Conservation (phyloP, 305 asterid species). For the Petunia hybrid region DNA sequence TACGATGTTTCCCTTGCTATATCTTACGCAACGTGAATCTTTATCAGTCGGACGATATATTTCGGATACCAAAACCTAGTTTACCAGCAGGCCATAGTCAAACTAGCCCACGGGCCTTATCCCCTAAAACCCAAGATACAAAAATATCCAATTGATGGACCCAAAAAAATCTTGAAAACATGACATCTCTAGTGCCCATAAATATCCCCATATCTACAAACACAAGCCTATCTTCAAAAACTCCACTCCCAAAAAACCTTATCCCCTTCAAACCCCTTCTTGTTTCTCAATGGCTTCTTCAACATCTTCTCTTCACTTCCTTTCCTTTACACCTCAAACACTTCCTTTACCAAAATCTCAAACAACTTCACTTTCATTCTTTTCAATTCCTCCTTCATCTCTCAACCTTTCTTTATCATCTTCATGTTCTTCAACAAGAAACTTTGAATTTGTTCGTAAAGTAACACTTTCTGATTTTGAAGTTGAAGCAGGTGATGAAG, state of each 20-base stretch:
- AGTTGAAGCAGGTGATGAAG: slow-evolving; percentile 46
- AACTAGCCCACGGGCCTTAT: not conserved
- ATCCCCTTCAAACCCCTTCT: slow-evolving; percentile 27
- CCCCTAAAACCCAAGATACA: not conserved
- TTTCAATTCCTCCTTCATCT: slow-evolving; percentile 42
- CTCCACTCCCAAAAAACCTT: slow-evolving; percentile 27
- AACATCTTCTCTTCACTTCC: slow-evolving; percentile 54
- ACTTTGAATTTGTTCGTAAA: slow-evolving; percentile 39
- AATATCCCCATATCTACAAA: not conserved
- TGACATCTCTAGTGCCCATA: not conserved
- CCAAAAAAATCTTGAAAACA: not conserved
- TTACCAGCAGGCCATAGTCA: not conserved
- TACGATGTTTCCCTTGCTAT: no score
- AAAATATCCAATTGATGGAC: slow-evolving; percentile 11
- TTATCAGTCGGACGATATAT: no score
- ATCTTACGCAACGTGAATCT: no score
- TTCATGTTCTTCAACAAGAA: slow-evolving; percentile 32
- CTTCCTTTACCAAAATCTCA: slow-evolving; percentile 49
- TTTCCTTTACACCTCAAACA: slow-evolving; percentile 68
- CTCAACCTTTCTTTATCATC: slow-evolving; percentile 52
- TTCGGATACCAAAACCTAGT: not conserved
- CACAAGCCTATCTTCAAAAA: not conserved
- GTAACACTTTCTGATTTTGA: slow-evolving; percentile 69
- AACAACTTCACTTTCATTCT: slow-evolving; percentile 42
- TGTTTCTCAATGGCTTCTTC: slow-evolving; percentile 54